Evolutionary conservation across 331 rosid genomes (phyloP).

Genomic region (Malus hybrid): DNA sequence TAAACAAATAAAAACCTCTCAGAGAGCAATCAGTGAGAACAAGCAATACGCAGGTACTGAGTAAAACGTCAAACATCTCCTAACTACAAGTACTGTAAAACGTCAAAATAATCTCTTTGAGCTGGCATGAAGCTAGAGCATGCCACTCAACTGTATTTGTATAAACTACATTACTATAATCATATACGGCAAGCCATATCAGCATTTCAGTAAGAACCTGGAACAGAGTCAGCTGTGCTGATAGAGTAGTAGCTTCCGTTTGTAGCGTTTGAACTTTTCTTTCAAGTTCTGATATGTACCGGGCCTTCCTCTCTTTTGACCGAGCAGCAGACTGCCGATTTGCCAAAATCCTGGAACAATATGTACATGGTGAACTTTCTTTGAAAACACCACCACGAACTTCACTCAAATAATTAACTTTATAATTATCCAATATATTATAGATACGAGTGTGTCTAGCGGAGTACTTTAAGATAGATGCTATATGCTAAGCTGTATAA

Average conservation of each 20-base stretch:
- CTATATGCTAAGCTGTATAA: background rate
- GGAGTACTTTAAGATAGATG: background rate
- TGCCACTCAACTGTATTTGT: background rate
- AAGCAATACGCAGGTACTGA: background rate
- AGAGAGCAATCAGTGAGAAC: background rate
- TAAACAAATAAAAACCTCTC: constrained; percentile 6
- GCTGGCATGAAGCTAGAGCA: background rate
- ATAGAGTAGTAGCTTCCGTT: constrained; percentile 95
- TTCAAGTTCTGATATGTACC: constrained; percentile 80
- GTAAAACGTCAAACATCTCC: background rate
- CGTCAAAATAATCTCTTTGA: background rate
- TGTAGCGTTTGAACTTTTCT: constrained; percentile 92
- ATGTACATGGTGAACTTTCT: background rate
- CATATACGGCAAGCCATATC: background rate
- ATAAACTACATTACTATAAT: background rate
- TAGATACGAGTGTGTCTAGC: background rate
- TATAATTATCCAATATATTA: background rate
- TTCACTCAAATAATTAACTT: background rate
- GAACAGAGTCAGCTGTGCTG: constrained; percentile 80
- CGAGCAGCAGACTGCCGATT: constrained; percentile 98
- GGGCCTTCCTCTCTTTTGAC: constrained; percentile 96
- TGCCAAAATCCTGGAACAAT: constrained; percentile 72
- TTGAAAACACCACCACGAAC: background rate
- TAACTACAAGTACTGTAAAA: background rate
- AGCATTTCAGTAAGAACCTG: constrained; percentile 55